A percentile compares a stretch with the other conserved stretches of the same genome.
These are phyloP conservation scores for Lactarius vividus DNA, from an alignment of 768 basidiomycete species.

Conservation along the genomic window DNA sequence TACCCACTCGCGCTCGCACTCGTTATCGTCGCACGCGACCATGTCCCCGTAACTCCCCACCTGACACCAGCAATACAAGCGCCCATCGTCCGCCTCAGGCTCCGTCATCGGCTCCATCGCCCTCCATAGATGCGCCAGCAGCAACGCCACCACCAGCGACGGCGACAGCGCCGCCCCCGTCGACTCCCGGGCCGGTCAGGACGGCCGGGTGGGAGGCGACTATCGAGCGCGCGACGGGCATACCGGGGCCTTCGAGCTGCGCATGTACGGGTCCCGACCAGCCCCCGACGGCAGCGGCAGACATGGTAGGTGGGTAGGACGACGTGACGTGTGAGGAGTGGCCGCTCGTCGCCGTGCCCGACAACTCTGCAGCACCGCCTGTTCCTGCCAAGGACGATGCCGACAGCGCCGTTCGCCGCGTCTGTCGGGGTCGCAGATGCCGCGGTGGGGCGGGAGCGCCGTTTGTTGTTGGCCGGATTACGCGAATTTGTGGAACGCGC, in stretches of 20 bases:
- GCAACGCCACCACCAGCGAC: slow-evolving; percentile 14
- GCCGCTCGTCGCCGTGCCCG: slow-evolving; percentile 12
- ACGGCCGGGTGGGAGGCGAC: slow-evolving; percentile 36
- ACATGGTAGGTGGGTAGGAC: slow-evolving; percentile 28
- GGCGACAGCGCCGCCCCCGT: slow-evolving; percentile 30
- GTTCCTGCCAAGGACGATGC: slow-evolving; percentile 4
- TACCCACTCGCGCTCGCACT: slow-evolving; percentile 90
- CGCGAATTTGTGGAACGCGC: slow-evolving; percentile 36
- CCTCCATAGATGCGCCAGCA: slow-evolving; percentile 50
- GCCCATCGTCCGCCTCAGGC: slow-evolving; percentile 56
- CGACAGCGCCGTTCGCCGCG: slow-evolving; percentile 3
- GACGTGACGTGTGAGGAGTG: slow-evolving; percentile 7
- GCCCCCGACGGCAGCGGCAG: slow-evolving; percentile 35
- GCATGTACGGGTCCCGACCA: slow-evolving; percentile 41
- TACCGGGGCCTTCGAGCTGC: slow-evolving; percentile 73
- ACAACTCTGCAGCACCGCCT: slow-evolving; percentile 23
- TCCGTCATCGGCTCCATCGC: slow-evolving; percentile 50
- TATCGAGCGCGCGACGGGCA: slow-evolving; percentile 59
- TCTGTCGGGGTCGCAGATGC: slow-evolving; percentile 22
- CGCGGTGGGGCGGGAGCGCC: slow-evolving; percentile 23
- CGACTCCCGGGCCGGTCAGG: slow-evolving; percentile 40
- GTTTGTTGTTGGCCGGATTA: slow-evolving; percentile 35
- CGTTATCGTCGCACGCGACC: slow-evolving; percentile 86
- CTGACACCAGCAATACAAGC: slow-evolving; percentile 83
- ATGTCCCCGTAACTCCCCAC: slow-evolving; percentile 88